Evolutionary conservation across 164 flowering plant species (phyloP).

Genomic region (Santalum album): DNA sequence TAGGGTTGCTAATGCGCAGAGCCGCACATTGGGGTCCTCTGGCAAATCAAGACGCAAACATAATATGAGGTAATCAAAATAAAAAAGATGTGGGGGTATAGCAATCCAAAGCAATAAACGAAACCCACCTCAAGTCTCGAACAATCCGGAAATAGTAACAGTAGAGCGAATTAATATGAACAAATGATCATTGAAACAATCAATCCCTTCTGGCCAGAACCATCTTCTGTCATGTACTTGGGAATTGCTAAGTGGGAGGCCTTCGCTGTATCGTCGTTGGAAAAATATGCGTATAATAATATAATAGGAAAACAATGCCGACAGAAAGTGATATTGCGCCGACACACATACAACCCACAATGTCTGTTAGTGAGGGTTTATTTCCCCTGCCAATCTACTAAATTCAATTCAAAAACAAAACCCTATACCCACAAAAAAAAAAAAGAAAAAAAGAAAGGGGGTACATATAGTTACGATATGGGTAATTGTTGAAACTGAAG

Average conservation of each 20-base stretch:
- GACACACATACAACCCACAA: constrained; percentile 24
- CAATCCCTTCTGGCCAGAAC: not conserved
- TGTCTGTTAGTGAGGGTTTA: constrained; percentile 7
- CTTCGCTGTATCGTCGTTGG: constrained; percentile 19
- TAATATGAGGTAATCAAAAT: not conserved
- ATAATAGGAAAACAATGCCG: constrained; percentile 49
- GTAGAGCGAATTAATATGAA: too few species aligned
- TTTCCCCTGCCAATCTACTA: constrained; percentile 12
- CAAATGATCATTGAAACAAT: not conserved
- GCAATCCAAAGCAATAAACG: not conserved
- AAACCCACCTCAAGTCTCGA: not conserved
- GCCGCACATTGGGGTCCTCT: constrained; percentile 3
- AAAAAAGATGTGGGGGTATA: too few species aligned
- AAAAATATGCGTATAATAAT: constrained; percentile 13
- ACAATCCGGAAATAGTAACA: too few species aligned
- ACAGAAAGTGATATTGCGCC: constrained; percentile 62
- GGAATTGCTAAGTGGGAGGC: constrained; percentile 10
- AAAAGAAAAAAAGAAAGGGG: too few species aligned
- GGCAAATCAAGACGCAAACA: constrained; percentile 4
- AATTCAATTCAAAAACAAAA: constrained; percentile 6
- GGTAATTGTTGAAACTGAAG: too few species aligned
- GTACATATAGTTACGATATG: too few species aligned
- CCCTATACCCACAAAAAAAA: too few species aligned
- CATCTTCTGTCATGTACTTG: constrained; percentile 5
- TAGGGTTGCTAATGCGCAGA: too few species aligned